These are phyloP conservation scores for Psilocybe tampanensis DNA, from an alignment of 768 basidiomycete genomes.

Conservation along the genomic window DNA sequence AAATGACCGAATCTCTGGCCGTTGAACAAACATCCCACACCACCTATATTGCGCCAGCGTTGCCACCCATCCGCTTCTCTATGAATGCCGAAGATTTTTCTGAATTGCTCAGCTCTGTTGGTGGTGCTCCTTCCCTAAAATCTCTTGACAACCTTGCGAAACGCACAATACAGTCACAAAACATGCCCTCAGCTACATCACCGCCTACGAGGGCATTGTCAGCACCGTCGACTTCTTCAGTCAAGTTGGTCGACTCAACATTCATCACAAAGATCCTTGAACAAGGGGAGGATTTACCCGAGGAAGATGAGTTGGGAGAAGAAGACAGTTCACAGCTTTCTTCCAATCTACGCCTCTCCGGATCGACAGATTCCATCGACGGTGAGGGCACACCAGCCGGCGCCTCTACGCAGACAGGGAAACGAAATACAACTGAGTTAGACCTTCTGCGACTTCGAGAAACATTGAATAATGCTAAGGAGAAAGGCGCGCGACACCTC, in stretches of 20 bases:
- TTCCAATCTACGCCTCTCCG: neutral
- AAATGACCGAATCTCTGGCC: constrained; percentile 57
- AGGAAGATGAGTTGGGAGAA: neutral
- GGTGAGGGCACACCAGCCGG: neutral
- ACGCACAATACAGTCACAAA: constrained; percentile 35
- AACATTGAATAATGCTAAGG: constrained; percentile 58
- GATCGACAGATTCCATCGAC: neutral
- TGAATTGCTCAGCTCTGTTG: constrained; percentile 65
- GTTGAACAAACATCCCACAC: constrained; percentile 69
- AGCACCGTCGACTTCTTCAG: constrained; percentile 18
- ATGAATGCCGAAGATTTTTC: constrained; percentile 83
- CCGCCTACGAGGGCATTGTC: constrained; percentile 36
- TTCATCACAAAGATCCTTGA: neutral
- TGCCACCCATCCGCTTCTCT: constrained; percentile 92
- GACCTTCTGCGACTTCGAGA: constrained; percentile 61
- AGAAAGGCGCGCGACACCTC: constrained; percentile 60
- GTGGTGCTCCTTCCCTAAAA: constrained; percentile 48
- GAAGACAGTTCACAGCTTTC: no score
- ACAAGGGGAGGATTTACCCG: neutral
- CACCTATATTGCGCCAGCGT: constrained; percentile 84
- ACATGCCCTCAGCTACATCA: constrained; percentile 29
- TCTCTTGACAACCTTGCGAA: constrained; percentile 50
- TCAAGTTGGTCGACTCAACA: neutral
- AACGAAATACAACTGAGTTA: constrained; percentile 44
- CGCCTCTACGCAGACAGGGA: constrained; percentile 4